Evolutionary conservation across 2,329 filamentous ascomycete genomes (phyloP).

Genomic region (Leptodontidium sp.): DNA sequence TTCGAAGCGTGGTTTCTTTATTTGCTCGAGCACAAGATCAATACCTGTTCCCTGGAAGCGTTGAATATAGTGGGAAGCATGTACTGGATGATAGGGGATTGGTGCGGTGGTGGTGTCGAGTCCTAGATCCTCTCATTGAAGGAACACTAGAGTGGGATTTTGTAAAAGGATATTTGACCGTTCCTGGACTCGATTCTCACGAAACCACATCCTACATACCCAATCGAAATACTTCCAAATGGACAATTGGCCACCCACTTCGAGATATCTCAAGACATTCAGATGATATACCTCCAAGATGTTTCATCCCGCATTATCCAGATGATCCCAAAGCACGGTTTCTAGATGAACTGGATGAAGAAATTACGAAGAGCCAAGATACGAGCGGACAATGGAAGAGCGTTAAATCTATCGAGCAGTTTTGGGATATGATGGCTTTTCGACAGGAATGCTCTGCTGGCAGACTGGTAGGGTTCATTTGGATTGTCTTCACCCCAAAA

Average conservation of each 20-base stretch:
- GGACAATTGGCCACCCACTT: slow-evolving; percentile 78
- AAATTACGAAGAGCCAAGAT: slow-evolving; percentile 67
- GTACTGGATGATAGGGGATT: slow-evolving; percentile 89
- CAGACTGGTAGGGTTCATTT: slow-evolving; percentile 90
- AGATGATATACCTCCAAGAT: slow-evolving; percentile 76
- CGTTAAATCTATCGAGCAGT: slow-evolving; percentile 84
- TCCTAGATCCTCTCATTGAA: slow-evolving; percentile 75
- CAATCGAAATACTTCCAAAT: slow-evolving; percentile 50
- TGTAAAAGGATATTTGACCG: slow-evolving; percentile 81
- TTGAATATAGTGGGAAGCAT: slow-evolving; percentile 86
- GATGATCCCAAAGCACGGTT: slow-evolving; percentile 96
- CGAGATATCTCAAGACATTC: slow-evolving; percentile 69
- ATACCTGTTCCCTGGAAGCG: slow-evolving; percentile 93
- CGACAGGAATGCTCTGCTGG: slow-evolving; percentile 95
- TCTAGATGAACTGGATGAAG: slow-evolving; percentile 87
- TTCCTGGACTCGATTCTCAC: slow-evolving; percentile 85
- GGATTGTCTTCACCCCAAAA: slow-evolving; percentile 75
- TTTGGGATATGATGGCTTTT: slow-evolving; percentile 99
- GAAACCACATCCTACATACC: slow-evolving; percentile 86
- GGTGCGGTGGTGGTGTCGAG: slow-evolving; percentile 95
- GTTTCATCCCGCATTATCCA: slow-evolving; percentile 87
- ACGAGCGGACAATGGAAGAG: slow-evolving; percentile 81
- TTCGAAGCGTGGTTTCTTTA: slow-evolving; percentile 81
- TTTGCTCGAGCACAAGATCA: slow-evolving; percentile 93
- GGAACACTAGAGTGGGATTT: slow-evolving; percentile 50